phyloP scores from a whole-genome alignment of 225 moss, liverwort and hornwort species.

The Climacium dendroides region DNA sequence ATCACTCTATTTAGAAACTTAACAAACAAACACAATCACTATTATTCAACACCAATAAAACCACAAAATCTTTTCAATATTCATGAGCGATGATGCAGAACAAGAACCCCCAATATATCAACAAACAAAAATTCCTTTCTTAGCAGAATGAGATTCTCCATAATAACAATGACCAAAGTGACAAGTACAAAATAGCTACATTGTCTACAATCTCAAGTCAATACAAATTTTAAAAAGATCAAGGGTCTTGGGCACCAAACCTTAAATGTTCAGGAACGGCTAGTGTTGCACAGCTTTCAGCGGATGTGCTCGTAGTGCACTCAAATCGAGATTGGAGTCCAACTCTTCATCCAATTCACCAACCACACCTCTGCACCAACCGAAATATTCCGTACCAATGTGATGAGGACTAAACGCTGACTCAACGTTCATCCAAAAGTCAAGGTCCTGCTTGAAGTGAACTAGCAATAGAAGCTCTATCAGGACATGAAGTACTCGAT shows the following conservation, averaged over 20 bases:
- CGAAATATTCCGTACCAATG: neutral
- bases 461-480: neutral
- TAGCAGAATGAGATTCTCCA: neutral
- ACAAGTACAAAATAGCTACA: neutral
- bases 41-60: neutral
- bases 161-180: neutral
- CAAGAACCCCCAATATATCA: neutral
- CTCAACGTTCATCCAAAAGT: neutral
- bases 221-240: neutral
- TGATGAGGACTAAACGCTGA: neutral
- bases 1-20: neutral
- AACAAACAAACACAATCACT: neutral
- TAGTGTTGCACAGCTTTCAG: slow-evolving; percentile 94
- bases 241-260: neutral
- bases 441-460: neutral
- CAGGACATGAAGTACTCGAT: neutral
- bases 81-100: neutral
- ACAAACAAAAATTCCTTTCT: neutral
- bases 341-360: slow-evolving; percentile 98
- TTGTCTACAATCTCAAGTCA: neutral
- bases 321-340: slow-evolving; percentile 94
- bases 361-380: slow-evolving; percentile 72
- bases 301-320: slow-evolving; percentile 85
- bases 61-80: neutral
- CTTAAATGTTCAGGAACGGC: neutral